Percentiles rank a stretch among this genome's conserved stretches.
Evolutionary conservation across 495 filamentous ascomycete genomes (phyloP).

Genomic region (Lophium mytilinum): DNA sequence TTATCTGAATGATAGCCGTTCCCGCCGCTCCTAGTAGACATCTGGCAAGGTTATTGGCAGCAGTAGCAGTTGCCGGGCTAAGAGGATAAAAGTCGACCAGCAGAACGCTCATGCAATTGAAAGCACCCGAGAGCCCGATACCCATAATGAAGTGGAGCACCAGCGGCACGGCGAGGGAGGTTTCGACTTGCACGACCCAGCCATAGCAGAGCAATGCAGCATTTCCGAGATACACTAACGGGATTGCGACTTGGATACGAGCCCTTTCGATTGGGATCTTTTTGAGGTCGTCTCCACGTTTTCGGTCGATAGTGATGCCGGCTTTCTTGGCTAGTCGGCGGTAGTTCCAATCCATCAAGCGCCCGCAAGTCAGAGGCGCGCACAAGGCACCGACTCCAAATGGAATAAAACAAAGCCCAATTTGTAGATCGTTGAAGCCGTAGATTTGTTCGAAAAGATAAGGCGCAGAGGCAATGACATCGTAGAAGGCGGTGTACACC

Average conservation of each 20-base stretch:
- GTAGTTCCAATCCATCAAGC: conserved; percentile 38
- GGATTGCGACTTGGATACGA: conserved; percentile 33
- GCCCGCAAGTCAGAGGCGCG: conserved; percentile 22
- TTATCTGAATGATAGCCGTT: conserved; percentile 56
- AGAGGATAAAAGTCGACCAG: conserved; percentile 59
- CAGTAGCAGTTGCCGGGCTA: conserved; percentile 55
- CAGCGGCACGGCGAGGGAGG: conserved; percentile 29
- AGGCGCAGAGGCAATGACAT: conserved; percentile 50
- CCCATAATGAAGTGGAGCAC: conserved; percentile 56
- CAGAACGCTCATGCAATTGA: conserved; percentile 47
- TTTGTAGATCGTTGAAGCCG: conserved; percentile 55
- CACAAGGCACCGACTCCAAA: conserved; percentile 25
- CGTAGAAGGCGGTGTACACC: conserved; percentile 50
- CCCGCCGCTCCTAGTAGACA: conserved; percentile 61
- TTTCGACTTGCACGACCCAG: conserved; percentile 32
- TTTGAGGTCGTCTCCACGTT: conserved; percentile 32
- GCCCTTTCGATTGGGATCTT: conserved; percentile 46
- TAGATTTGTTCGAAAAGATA: conserved; percentile 57
- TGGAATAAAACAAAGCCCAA: conserved; percentile 48
- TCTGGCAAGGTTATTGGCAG: conserved; percentile 61
- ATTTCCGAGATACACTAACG: conserved; percentile 21
- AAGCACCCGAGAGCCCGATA: conserved; percentile 45
- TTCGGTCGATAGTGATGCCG: conserved; percentile 27
- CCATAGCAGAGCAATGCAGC: conserved; percentile 32
- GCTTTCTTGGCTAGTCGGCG: conserved; percentile 36